These are phyloP conservation scores for Rhodotorula diobovata DNA, from an alignment of 768 basidiomycete genomes.

Conservation along the genomic window DNA sequence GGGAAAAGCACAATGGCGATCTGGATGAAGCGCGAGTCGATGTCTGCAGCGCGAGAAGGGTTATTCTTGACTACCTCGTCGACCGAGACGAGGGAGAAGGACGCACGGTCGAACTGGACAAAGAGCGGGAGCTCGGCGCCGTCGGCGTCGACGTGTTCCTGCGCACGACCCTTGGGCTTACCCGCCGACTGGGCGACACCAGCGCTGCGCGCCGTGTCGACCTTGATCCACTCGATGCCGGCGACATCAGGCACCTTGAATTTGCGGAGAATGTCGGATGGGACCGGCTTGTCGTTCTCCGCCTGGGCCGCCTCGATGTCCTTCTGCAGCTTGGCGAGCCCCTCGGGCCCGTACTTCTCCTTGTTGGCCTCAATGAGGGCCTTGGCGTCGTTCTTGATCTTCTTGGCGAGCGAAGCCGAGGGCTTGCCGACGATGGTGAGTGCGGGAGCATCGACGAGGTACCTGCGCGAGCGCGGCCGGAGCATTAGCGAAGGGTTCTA, in stretches of 20 bases:
- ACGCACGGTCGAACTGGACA: conserved; percentile 72
- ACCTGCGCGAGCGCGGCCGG: conserved; percentile 53
- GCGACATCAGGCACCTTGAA: conserved; percentile 91
- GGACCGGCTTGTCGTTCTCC: conserved; percentile 78
- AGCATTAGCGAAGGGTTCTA: conserved; percentile 3
- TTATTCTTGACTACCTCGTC: background rate
- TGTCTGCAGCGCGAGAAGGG: conserved; percentile 19
- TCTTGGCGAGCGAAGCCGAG: conserved; percentile 73
- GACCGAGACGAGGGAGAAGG: background rate
- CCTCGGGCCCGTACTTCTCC: conserved; percentile 67
- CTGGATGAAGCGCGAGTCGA: conserved; percentile 84
- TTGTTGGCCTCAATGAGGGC: conserved; percentile 67
- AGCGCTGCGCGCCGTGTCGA: conserved; percentile 62
- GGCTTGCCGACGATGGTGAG: conserved; percentile 82
- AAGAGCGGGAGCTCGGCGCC: conserved; percentile 73
- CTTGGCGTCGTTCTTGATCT: conserved; percentile 75
- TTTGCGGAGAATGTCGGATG: conserved; percentile 67
- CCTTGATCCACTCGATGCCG: conserved; percentile 86
- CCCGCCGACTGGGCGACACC: conserved; percentile 48
- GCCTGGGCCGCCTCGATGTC: conserved; percentile 75
- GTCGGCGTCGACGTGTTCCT: conserved; percentile 64
- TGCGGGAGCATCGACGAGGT: conserved; percentile 67
- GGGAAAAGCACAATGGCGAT: conserved; percentile 76
- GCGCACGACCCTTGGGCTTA: conserved; percentile 50
- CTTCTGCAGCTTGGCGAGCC: conserved; percentile 64